Conservation (phyloP, 176 grass and related monocot species). For the Saccharum officinarum region DNA sequence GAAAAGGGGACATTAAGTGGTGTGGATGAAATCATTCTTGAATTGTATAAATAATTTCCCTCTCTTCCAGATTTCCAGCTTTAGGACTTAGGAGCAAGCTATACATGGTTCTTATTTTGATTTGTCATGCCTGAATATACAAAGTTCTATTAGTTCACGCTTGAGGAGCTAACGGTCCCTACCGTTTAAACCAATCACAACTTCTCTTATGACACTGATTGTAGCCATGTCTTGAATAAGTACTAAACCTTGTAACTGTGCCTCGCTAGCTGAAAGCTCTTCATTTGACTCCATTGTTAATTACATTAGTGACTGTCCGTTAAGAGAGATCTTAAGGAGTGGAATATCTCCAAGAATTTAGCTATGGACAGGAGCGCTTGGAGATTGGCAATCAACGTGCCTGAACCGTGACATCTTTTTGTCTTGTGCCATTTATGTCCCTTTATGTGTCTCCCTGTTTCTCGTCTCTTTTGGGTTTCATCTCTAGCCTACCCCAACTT, state of each 20-base stretch:
- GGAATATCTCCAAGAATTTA: too few relatives aligned
- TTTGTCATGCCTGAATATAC: slow-evolving; percentile 20
- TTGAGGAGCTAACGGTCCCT: neutral
- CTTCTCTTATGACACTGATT: neutral
- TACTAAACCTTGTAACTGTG: neutral
- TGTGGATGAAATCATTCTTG: neutral
- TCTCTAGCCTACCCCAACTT: too few relatives aligned
- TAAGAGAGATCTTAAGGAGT: too few relatives aligned
- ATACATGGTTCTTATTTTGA: neutral
- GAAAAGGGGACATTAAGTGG: neutral
- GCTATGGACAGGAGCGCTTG: too few relatives aligned
- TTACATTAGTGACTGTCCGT: slow-evolving; percentile 25
- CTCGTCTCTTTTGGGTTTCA: too few relatives aligned
- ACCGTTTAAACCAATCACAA: neutral
- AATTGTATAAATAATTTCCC: neutral
- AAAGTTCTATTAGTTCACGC: neutral
- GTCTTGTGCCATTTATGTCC: too few relatives aligned
- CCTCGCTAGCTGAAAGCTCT: slow-evolving; percentile 9
- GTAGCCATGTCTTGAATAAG: slow-evolving; percentile 23
- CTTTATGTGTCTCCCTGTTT: too few relatives aligned
- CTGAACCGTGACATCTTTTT: too few relatives aligned
- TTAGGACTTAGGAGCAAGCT: neutral
- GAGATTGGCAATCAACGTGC: too few relatives aligned
- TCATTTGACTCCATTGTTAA: neutral
- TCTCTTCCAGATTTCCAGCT: neutral